A percentile compares a stretch with the other conserved stretches of the same genome.
phyloP scores from a whole-genome alignment of 2,329 filamentous ascomycete species.

The Knufia fluminis region DNA sequence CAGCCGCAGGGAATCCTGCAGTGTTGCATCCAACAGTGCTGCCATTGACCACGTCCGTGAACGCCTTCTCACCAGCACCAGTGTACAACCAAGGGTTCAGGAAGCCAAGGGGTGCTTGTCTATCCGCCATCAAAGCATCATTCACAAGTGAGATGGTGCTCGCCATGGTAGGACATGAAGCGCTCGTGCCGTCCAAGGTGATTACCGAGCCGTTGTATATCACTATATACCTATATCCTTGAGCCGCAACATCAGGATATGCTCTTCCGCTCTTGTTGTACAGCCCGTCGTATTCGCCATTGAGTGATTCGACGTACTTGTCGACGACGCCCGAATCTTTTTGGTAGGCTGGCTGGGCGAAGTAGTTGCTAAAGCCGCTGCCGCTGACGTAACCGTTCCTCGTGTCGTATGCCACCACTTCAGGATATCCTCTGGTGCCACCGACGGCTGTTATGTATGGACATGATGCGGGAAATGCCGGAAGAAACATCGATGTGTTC shows the following conservation, averaged over 20 bases:
- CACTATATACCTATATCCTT: slow-evolving; percentile 43
- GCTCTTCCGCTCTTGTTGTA: slow-evolving; percentile 47
- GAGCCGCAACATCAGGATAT: slow-evolving; percentile 54
- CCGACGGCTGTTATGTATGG: slow-evolving; percentile 61
- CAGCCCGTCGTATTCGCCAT: slow-evolving; percentile 38
- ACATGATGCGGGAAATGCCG: slow-evolving; percentile 57
- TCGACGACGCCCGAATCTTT: slow-evolving; percentile 30
- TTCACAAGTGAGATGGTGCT: slow-evolving; percentile 54
- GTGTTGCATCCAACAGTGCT: slow-evolving; percentile 29
- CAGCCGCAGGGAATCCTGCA: slow-evolving; percentile 28
- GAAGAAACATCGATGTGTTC: slow-evolving; percentile 46
- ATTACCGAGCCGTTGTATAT: slow-evolving; percentile 33
- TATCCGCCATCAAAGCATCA: slow-evolving; percentile 46
- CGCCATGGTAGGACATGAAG: slow-evolving; percentile 50
- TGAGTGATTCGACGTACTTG: slow-evolving; percentile 35
- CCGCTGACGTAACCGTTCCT: slow-evolving; percentile 36
- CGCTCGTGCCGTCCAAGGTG: slow-evolving; percentile 33
- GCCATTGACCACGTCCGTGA: slow-evolving; percentile 39
- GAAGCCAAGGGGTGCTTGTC: slow-evolving; percentile 46
- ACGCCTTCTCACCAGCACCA: slow-evolving; percentile 34
- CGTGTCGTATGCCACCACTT: slow-evolving; percentile 39
- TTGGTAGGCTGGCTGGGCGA: slow-evolving; percentile 41
- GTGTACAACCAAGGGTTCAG: slow-evolving; percentile 54
- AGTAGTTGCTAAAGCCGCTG: slow-evolving; percentile 47
- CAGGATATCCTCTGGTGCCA: slow-evolving; percentile 45